Evolutionary conservation across 139 green algal species (phyloP), one percentile per base, ranked within the genome.

Genomic region (Tetratostichococcus sp.): DNA sequence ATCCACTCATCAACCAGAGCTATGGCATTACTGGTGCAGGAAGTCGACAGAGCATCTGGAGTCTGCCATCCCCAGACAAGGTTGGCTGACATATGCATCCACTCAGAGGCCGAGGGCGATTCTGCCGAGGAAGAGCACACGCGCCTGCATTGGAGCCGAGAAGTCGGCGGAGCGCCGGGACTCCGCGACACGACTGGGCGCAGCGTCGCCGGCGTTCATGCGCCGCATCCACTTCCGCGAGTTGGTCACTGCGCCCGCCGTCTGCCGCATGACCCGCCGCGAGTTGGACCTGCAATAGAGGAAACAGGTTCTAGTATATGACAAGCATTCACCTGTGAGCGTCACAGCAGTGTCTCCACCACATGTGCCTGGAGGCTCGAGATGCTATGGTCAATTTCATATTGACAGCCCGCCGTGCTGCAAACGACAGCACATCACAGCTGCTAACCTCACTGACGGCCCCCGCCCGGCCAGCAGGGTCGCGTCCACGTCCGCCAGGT

Each of bases 201-300:
- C 26, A 2, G 5, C 62, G 28, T 34, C 28, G 26, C 62, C 62
- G 62, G 28, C 28, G 62, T 68, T 68, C 62, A 68, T 68, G 62
- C 62, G 62, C 28, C 62, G 62, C 62, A 68, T 68, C 62, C 62
- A 68, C 62, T 68, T 68, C 26, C 62, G 62, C 2, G 28, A 35
- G 26, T 32, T 34, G n/a, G 62, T 68, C 62, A 68, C 62, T 2
- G 62, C 62, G n/a, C 28, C 28, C 62, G n/a, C 4, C 62, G 62
- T 68, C 62, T 68, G 11, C 26, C 28, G n/a, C 62, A 68, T 68
- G 26, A 68, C 28, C 28, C 62, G 62, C 28, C 62, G 62, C 25
- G 62, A 68, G 62, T 34, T 68, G 62, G 28, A 35, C 62, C 62
- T 68, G 62, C 62, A 11, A 34, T 34, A 26, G 11, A 16, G 30